Evolutionary conservation across 805 yeast genomes (phyloP).

Genomic region (Metschnikowia picachoensis): DNA sequence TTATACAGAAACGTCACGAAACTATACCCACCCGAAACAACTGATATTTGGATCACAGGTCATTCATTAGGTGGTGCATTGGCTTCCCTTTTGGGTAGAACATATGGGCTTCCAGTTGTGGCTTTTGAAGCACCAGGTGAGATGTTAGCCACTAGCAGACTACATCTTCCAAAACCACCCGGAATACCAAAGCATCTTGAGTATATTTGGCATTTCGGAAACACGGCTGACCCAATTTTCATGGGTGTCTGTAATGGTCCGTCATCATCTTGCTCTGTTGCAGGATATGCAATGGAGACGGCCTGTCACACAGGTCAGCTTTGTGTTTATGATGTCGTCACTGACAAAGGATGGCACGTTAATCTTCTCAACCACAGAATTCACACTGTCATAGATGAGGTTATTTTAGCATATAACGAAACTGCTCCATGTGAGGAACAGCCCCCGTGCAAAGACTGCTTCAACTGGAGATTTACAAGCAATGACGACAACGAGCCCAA

Average conservation of each 20-base stretch:
- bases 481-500: slow-evolving; percentile 41
- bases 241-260: slow-evolving; percentile 98
- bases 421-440: slow-evolving; percentile 73
- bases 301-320: slow-evolving; percentile 87
- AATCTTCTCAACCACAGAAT: slow-evolving; percentile 85
- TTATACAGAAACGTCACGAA: slow-evolving; percentile 67
- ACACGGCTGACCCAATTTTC: slow-evolving; percentile 94
- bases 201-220: slow-evolving; percentile 92
- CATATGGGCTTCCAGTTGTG: slow-evolving; percentile 86
- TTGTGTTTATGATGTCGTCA: slow-evolving; percentile 86
- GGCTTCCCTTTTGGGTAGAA: slow-evolving; percentile 76
- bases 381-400: slow-evolving; percentile 82
- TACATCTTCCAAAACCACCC: slow-evolving; percentile 92
- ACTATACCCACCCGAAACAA: slow-evolving; percentile 57
- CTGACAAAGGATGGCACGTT: slow-evolving; percentile 88
- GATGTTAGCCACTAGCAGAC: slow-evolving; percentile 69
- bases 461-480: slow-evolving; percentile 75
- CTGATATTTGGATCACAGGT: slow-evolving; percentile 87
- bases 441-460: slow-evolving; percentile 87
- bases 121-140: slow-evolving; percentile 95
- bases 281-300: slow-evolving; percentile 97
- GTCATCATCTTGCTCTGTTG: slow-evolving; percentile 80
- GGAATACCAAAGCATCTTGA: slow-evolving; percentile 76
- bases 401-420: slow-evolving; percentile 65
- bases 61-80: slow-evolving; percentile 93